Conservation (phyloP, 345 rosid genomes). For the Erucastrum elatum region DNA sequence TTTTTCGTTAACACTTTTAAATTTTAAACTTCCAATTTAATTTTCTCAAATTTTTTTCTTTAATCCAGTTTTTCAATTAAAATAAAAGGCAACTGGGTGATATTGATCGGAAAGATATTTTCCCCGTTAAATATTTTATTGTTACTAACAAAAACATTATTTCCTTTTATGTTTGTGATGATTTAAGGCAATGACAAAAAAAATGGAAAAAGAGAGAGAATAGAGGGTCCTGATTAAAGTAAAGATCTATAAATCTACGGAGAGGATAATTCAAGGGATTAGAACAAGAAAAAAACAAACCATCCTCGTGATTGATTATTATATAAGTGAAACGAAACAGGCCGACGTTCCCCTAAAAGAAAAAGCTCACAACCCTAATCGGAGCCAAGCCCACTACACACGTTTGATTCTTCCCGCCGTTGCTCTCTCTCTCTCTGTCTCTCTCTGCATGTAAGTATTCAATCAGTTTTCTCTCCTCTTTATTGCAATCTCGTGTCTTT, state of each 20-base stretch:
- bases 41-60: too few species aligned
- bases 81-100: too few species aligned
- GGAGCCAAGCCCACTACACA: slow-evolving; percentile 32
- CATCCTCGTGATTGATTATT: background rate
- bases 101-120: too few species aligned
- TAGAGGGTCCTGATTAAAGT: slow-evolving; percentile 26
- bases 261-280: background rate
- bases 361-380: slow-evolving; percentile 42
- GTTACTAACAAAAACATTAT: too few species aligned
- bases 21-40: too few species aligned
- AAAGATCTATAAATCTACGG: slow-evolving; percentile 26
- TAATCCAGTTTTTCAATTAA: too few species aligned
- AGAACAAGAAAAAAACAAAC: background rate
- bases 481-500: background rate
- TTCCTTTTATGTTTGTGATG: background rate
- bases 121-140: too few species aligned
- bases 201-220: background rate
- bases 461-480: background rate
- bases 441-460: slow-evolving; percentile 13
- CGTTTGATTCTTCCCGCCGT: slow-evolving; percentile 37
- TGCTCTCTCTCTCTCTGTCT: background rate
- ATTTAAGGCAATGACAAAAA: background rate
- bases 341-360: slow-evolving; percentile 28
- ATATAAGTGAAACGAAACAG: slow-evolving; percentile 20
- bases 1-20: too few species aligned